These are phyloP conservation scores for Tulasnella sp. DNA, from an alignment of 768 basidiomycete species.

Conservation along the genomic window DNA sequence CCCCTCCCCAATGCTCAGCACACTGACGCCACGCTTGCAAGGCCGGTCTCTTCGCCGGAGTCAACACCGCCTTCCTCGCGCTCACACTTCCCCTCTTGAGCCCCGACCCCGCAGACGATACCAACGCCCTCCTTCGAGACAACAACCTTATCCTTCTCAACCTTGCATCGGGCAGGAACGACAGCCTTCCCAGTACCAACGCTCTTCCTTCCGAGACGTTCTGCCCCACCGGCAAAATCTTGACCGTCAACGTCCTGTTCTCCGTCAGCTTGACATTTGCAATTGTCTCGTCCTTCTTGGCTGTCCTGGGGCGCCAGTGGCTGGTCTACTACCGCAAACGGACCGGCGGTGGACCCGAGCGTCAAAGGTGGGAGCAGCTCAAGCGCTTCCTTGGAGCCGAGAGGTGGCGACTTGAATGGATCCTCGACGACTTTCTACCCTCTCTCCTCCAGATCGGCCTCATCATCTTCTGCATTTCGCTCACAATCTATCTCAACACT, in stretches of 20 bases:
- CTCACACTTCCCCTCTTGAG: neutral
- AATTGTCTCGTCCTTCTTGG: neutral
- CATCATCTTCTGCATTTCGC: neutral
- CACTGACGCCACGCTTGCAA: neutral
- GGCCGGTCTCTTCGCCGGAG: conserved; percentile 3
- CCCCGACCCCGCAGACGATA: neutral
- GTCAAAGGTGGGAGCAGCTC: neutral
- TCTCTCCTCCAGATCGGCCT: neutral
- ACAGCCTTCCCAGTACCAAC: neutral
- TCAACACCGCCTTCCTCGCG: neutral
- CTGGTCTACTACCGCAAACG: neutral
- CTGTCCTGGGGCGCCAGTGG: neutral
- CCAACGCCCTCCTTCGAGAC: neutral
- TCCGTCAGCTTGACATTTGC: neutral
- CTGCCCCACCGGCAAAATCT: neutral
- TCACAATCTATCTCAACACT: neutral
- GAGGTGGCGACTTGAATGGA: neutral
- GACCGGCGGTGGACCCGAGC: neutral
- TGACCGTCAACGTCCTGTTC: neutral
- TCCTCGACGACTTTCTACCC: neutral
- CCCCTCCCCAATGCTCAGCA: neutral
- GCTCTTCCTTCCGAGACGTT: neutral
- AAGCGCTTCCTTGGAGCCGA: neutral
- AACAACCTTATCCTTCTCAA: neutral
- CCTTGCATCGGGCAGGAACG: neutral